Percentiles rank a stretch among this genome's conserved stretches.
Conservation (phyloP, 306 rosid genomes). For the Ammopiptanthus mongolicus region DNA sequence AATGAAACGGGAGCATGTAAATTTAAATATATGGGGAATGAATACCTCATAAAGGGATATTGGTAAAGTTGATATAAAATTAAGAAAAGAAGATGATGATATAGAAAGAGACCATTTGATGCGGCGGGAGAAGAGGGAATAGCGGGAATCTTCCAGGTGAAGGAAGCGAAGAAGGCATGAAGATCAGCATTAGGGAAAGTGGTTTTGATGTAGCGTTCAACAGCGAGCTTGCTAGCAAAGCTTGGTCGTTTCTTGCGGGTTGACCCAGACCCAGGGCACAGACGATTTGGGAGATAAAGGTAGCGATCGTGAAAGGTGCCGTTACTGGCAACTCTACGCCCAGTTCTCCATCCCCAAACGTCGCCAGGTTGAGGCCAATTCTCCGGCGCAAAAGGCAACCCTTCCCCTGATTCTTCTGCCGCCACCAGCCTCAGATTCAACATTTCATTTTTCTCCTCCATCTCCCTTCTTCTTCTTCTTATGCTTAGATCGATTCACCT, state of each 20-base stretch:
- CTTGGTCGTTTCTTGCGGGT: conserved; percentile 17
- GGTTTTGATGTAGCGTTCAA: conserved; percentile 49
- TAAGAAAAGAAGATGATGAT: too few relatives aligned
- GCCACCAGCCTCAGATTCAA: conserved; percentile 21
- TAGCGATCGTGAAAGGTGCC: conserved; percentile 75
- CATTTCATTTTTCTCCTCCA: conserved; percentile 30
- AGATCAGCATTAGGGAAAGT: conserved; percentile 43
- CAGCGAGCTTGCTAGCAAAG: conserved; percentile 74
- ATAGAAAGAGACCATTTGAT: conserved; percentile 34
- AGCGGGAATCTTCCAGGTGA: conserved; percentile 80
- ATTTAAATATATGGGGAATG: too few relatives aligned
- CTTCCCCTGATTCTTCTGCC: conserved; percentile 54
- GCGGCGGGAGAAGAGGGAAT: conserved; percentile 11
- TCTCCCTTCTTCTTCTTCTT: too few relatives aligned
- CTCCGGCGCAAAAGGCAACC: conserved; percentile 81
- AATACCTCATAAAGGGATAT: too few relatives aligned
- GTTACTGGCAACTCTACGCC: conserved; percentile 42
- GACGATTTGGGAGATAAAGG: conserved; percentile 57
- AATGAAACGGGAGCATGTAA: background rate
- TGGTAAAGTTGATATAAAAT: too few relatives aligned
- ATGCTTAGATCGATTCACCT: too few relatives aligned
- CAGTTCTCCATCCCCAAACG: conserved; percentile 78
- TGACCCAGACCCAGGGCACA: background rate
- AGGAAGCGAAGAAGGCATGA: conserved; percentile 55
- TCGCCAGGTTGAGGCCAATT: conserved; percentile 84